Evolutionary conservation across 768 basidiomycete species (phyloP), one percentile per base, ranked within the genome.

Genomic region (Xerocomellus dryophilus): DNA sequence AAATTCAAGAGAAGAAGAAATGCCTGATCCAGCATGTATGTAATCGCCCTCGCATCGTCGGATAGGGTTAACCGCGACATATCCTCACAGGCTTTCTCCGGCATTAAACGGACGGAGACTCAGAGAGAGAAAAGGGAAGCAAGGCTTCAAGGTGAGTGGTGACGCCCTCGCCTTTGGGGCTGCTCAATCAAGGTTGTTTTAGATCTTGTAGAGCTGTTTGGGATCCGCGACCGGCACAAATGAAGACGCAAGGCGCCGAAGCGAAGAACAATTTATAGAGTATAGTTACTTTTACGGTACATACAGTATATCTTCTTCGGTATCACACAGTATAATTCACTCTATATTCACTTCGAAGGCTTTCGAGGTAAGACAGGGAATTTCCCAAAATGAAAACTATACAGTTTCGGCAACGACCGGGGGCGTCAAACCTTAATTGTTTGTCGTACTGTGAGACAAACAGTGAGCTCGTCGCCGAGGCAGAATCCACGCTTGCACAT

Each of bases 1-100:
- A 90, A 23, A 95, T 94, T 55, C 93, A 95, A 67, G 88, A 90
- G 54, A 80, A 80, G 64, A 94, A 94, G 74, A 93, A 92, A 72
- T 74, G 72, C 31, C 68, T 95, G 39, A 84, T 95, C 51, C 78
- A 88, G 63, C 82, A 92, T 73, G 90, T 88, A 58, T 14, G 68
- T 62, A 15, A 20, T 35, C 35, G 5, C 20, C 6, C 17, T 17
- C 31, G 9, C 20, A 42, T 31, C 20, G 12, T 39, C 12, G 23
- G 18, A 36, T 4, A 17, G 63, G 38, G 39, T 9, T 42, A 35
- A 48, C 39, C 40, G 21, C 7, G 20, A 41, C 14, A 38, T 12
- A 23, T 35, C 29, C 38, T 43, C 44, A 31, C 53, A 93, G 90
- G 92, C 93, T 0, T 94, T 94, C 69, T 88, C 90, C 34, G 92